A percentile compares a stretch with the other conserved stretches of the same genome.
These are phyloP conservation scores for Colletotrichum sp. DNA, from an alignment of 2,329 filamentous ascomycete species.

Conservation along the genomic window DNA sequence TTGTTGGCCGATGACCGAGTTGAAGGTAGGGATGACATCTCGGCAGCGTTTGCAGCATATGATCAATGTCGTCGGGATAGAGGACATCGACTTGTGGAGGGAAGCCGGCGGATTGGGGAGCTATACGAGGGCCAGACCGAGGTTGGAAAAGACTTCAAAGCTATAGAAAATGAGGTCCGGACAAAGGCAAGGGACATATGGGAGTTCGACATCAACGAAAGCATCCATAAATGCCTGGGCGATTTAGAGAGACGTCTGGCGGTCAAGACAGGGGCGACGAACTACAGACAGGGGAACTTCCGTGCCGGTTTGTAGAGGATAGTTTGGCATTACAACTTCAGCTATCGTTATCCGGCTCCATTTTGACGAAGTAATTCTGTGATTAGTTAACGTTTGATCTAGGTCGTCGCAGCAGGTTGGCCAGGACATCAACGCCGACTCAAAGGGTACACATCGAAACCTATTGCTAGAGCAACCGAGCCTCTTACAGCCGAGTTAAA, in stretches of 20 bases:
- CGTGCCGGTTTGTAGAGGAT: not conserved
- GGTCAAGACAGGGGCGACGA: not conserved
- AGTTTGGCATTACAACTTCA: too few species aligned
- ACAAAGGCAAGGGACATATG: not conserved
- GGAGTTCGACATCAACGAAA: not conserved
- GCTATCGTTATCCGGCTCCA: too few species aligned
- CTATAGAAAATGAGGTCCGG: not conserved
- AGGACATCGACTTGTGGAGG: slow-evolving; percentile 54
- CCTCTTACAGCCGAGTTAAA: not conserved
- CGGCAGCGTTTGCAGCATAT: slow-evolving; percentile 54
- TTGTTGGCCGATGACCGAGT: slow-evolving; percentile 50
- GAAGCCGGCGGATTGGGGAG: slow-evolving; percentile 48
- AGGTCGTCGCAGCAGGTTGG: not conserved
- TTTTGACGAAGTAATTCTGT: too few species aligned
- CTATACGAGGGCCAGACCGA: slow-evolving; percentile 49
- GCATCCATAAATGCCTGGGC: not conserved
- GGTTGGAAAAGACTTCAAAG: not conserved
- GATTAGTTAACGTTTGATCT: not conserved
- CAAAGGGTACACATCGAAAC: not conserved
- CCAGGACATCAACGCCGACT: not conserved
- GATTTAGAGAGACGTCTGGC: not conserved
- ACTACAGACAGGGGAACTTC: not conserved
- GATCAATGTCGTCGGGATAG: slow-evolving; percentile 52
- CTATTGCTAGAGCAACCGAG: not conserved
- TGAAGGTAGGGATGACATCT: slow-evolving; percentile 33